phyloP scores from a whole-genome alignment of 345 rosid genomes.

The Eucalyptus polyanthemos region DNA sequence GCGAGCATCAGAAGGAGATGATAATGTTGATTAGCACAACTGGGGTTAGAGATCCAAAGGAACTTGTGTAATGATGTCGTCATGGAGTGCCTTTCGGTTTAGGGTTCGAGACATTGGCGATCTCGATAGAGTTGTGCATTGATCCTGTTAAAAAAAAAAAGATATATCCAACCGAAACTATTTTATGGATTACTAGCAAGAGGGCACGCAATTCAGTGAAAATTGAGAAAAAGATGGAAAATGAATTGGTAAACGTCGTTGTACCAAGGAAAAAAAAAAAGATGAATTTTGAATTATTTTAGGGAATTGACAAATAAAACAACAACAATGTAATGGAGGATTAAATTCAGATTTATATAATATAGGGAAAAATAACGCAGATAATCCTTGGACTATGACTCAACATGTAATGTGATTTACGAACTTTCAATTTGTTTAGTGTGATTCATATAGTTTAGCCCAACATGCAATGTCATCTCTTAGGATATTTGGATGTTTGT shows the following conservation, averaged over 20 bases:
- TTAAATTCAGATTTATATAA: background rate
- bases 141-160: fast-evolving
- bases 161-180: background rate
- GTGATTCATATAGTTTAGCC: too few relatives aligned
- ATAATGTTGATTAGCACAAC: background rate
- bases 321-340: background rate
- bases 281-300: background rate
- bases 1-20: background rate
- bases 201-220: background rate
- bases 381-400: fast-evolving
- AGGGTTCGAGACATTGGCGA: background rate
- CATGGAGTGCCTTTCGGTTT: background rate
- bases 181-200: background rate
- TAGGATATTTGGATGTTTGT: fast-evolving
- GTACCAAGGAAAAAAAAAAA: background rate
- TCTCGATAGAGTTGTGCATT: background rate
- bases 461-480: too few relatives aligned
- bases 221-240: background rate
- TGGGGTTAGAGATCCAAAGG: background rate
- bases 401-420: fast-evolving
- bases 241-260: background rate
- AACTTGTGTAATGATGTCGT: background rate
- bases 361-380: too few relatives aligned
- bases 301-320: background rate
- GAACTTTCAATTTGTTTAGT: too few relatives aligned